Conservation (phyloP, 2,329 filamentous ascomycete species). For the Fusarium humuli region DNA sequence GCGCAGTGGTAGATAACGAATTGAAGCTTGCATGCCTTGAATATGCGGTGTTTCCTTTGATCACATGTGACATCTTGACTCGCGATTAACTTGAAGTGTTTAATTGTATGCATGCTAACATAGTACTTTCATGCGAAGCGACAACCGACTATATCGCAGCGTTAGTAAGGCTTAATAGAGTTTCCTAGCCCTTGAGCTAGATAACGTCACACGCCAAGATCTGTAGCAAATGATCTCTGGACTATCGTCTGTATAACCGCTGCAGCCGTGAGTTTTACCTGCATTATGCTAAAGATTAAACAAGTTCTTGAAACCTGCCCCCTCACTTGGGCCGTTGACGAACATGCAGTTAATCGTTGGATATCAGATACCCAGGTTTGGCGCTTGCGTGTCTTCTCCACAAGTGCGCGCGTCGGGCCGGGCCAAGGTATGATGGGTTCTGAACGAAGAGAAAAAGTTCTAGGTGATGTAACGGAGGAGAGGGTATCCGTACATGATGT, state of each 20-base stretch:
- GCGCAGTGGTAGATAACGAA: conserved; percentile 40
- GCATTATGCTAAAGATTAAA: background rate
- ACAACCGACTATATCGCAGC: background rate
- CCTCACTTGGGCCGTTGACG: background rate
- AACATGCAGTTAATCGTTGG: background rate
- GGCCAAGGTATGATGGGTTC: background rate
- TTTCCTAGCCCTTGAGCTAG: conserved; percentile 14
- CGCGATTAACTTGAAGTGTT: background rate
- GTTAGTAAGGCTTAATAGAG: conserved; percentile 4
- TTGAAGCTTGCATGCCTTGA: conserved; percentile 44
- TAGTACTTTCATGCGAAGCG: background rate
- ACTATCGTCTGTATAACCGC: background rate
- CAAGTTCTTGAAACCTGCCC: background rate
- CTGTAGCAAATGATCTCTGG: background rate
- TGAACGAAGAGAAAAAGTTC: background rate
- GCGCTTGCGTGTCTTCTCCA: background rate
- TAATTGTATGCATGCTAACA: background rate
- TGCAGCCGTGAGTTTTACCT: background rate
- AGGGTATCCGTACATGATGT: background rate
- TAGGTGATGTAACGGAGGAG: too few species aligned
- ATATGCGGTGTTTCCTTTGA: background rate
- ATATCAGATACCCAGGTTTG: background rate
- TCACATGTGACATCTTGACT: conserved; percentile 6
- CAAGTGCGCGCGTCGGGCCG: background rate
- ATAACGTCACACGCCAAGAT: conserved; percentile 1